A percentile compares a stretch with the other conserved stretches of the same genome.
Evolutionary conservation across 495 filamentous ascomycete species (phyloP).

Genomic region (Niebla homalea): DNA sequence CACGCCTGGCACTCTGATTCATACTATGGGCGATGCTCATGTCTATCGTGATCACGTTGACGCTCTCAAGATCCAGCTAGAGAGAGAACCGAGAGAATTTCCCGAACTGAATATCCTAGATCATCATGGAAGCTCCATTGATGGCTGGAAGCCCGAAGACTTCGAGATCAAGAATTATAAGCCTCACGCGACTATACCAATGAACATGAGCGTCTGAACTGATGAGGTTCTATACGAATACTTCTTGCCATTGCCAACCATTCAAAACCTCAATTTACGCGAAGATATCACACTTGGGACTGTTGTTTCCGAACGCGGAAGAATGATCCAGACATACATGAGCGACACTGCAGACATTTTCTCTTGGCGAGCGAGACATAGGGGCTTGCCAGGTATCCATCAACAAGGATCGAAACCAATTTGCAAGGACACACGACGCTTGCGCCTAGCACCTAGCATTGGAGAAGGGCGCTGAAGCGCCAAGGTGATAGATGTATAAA

Average conservation of each 20-base stretch:
- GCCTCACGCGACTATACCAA: constrained; percentile 77
- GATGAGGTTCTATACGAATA: not conserved
- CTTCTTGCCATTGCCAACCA: not conserved
- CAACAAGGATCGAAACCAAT: too few species aligned
- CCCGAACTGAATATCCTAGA: constrained; percentile 59
- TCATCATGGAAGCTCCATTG: constrained; percentile 51
- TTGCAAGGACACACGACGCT: too few species aligned
- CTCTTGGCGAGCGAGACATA: not conserved
- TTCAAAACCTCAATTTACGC: not conserved
- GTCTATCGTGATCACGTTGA: constrained; percentile 90
- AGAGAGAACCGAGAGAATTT: constrained; percentile 67
- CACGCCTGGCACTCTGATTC: constrained; percentile 69
- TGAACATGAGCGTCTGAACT: constrained; percentile 96
- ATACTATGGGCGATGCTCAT: constrained; percentile 94
- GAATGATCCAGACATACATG: not conserved
- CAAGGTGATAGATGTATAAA: not conserved
- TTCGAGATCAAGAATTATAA: constrained; percentile 81
- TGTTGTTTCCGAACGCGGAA: not conserved
- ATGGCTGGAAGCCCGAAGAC: constrained; percentile 80
- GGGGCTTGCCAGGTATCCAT: not conserved
- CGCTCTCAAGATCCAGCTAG: constrained; percentile 66
- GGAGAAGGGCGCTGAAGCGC: not conserved
- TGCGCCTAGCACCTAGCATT: too few species aligned
- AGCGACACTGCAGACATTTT: too few species aligned
- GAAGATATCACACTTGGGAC: not conserved